Percentiles rank a stretch among this genome's conserved stretches.
Conservation (phyloP, 2,329 filamentous ascomycete genomes). For the Lasiodiplodia sp. region DNA sequence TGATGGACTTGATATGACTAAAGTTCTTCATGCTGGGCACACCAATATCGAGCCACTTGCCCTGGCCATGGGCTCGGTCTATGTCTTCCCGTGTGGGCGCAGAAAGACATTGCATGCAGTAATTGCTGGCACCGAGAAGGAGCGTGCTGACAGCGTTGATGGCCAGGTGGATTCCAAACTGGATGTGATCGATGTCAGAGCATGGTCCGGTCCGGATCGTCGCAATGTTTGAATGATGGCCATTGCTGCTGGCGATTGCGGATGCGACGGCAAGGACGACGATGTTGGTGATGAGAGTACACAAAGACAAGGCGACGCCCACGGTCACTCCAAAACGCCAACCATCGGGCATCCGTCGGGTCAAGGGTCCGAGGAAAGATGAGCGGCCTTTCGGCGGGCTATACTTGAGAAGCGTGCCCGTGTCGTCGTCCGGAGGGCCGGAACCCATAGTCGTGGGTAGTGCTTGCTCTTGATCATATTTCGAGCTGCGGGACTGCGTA, state of each 20-base stretch:
- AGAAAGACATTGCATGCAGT: conserved; percentile 20
- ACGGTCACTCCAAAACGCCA: not conserved
- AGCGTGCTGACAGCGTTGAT: conserved; percentile 29
- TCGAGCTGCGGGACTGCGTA: too few species aligned
- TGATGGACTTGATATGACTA: conserved; percentile 30
- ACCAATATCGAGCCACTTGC: conserved; percentile 55
- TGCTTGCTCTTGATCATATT: too few species aligned
- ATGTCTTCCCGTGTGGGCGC: conserved; percentile 21
- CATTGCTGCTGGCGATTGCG: not conserved
- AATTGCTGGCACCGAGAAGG: conserved; percentile 10
- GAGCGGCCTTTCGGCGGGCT: not conserved
- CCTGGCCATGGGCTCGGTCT: not conserved
- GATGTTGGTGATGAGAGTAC: not conserved
- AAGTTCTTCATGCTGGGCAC: conserved; percentile 51
- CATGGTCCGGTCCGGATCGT: not conserved
- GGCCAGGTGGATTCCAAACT: conserved; percentile 48
- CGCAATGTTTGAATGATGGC: not conserved
- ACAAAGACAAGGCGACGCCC: not conserved
- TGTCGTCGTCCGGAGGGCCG: too few species aligned
- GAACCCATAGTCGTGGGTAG: too few species aligned
- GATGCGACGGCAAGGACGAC: not conserved
- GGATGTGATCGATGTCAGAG: not conserved
- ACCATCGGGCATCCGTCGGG: not conserved
- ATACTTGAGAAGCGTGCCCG: not conserved
- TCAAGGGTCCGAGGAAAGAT: not conserved